Base-by-base conservation (phyloP, 805 yeast genomes). In the Yarrowia deformans region DNA sequence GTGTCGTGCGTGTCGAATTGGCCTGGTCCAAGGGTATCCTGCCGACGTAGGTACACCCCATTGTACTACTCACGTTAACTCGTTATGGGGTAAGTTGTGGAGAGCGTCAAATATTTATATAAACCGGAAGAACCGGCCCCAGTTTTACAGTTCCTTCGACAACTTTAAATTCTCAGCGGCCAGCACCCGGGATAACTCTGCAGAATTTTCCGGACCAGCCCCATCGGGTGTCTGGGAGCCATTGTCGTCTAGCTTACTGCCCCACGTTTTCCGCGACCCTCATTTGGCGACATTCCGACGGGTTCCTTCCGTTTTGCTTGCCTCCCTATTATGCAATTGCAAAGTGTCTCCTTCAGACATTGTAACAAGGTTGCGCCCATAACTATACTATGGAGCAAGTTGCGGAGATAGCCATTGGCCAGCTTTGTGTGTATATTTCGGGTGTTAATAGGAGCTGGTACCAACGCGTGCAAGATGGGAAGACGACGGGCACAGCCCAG, bases 71-170 rank as follows among this genome's bases (percentile, higher is more conserved):
- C 68, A 63, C 68, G 48, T 48, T 49, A 34, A 63, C 55, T 49
- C 56, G 56, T 63, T 63, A 63, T 39, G 45, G 68, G 68, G 55
- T 49, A 63, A 63, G 68, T 48, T 48, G 56, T 63, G 55, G 68
- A 63, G 68, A 48, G 55, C 56, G 68, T 23, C 56, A 63, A 49
- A 63, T 63, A 63, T 63, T 48, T 63, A 63, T 63, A 63, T 49
- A 40, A 45, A 39, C 68, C 68, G 68, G 68, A 63, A 63, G 46
- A 63, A 63, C 68, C 68, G 68, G 68, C 68, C 56, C 68, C 56
- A 49, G 52, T 60, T 60, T 60, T 60, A 60, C 66, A 60, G 66
- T 60, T 60, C 45, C 37, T 40, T 29, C 5, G 19, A 8, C n/a
- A 56, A 56, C 39, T 40, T 48, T 29, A 56, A 16, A 16, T 40